Evolutionary conservation across 1,284 basidiomycete genomes (phyloP), one percentile per base, ranked within the genome.

Genomic region (Malassezia brasiliensis): DNA sequence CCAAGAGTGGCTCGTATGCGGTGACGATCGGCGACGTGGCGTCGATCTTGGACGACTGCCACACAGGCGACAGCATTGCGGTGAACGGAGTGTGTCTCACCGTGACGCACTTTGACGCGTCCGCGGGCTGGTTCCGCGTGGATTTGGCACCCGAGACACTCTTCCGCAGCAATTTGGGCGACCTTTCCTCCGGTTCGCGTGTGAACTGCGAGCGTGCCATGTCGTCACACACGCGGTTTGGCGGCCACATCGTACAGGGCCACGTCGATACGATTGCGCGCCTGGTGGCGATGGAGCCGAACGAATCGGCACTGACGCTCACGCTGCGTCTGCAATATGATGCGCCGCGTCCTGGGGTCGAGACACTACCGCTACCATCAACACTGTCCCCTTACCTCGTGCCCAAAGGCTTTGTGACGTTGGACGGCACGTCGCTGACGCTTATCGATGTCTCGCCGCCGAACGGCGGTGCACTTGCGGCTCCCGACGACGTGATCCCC

Each of bases 121-220:
- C 38, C 37, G 41, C 66, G 12, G 66, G 63, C 22, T 82, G 79
- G 47, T 94, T 98, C 74, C 84, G 85, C 35, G 82, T 99, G 60
- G 96, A 96, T 87, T 82, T 98, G 59, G 94, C 98, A 76, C 83
- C 84, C 59, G 91, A 98, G 76, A 94, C 90, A 31, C 90, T 94
- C 71, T 79, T 84, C 66, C 88, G 86, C 77, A 86, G 96, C 60
- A 87, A 89, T 7, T 79, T 99, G 47, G 81, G 82, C 30, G 79
- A 77, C 52, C 96, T 98, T 77, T 71, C 76, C 10, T 74, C 85
- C 0, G 90, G 90, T 0, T 81, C 84, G 38, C 85, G 81, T 62
- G 90, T 96, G 59, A 98, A 98, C 74, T 83, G 96, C 62, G 93
- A 99, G 78, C 88, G 87, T 45, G 90, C 93, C 67, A 89, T 90